Base-by-base conservation (phyloP, 1,139 yeast species). In the Ogataea hybrid region DNA sequence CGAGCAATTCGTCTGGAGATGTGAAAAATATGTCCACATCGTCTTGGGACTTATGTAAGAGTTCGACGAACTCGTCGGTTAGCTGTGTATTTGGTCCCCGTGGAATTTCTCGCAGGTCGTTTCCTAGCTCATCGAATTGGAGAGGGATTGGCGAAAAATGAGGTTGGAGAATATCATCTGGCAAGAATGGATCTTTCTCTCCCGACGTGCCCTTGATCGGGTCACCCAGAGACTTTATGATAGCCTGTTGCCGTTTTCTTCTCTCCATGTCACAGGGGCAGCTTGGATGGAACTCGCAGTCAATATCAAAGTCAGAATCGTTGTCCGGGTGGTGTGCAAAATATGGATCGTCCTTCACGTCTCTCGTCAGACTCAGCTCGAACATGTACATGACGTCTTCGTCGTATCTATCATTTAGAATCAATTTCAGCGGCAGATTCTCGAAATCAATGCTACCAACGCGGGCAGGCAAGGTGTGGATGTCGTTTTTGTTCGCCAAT, bases 361-460 rank as follows among this genome's bases (percentile, higher is more conserved):
- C 55, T 11, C 49, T 51, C 9, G 69, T 70, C 18, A 65, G 71
- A 50, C 81, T 87, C 53, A 72, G 71, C 42, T 81, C 88, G 59
- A 83, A 83, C 64, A 84, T 79, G 55, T 84, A 84, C 43, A 75
- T 68, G 16, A 84, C 75, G 59, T 84, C 92, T 50, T 82, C 89
- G 56, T 84, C 94, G 50, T 77, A 81, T 41, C 78, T 65, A 58
- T 84, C 92, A 43, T 25, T 36, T 78, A 80, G 30, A 80, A 16
- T 18, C 23, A 14, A 15, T 11, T 20, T 22, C 2, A 22, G 15
- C 8, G 16, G 14, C 15, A 21, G 35, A 12, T 17, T 18, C 12
- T 20, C 20, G 15, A 23, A 23, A 3, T 25, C 12, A n/a, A 25
- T 28, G 25, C 16, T 28, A 17, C 21, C 12, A 25, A 36, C 14